Percentiles rank a stretch among this genome's conserved stretches.
Evolutionary conservation across 2,329 filamentous ascomycete genomes (phyloP).

Genomic region (Fusarium sp.): DNA sequence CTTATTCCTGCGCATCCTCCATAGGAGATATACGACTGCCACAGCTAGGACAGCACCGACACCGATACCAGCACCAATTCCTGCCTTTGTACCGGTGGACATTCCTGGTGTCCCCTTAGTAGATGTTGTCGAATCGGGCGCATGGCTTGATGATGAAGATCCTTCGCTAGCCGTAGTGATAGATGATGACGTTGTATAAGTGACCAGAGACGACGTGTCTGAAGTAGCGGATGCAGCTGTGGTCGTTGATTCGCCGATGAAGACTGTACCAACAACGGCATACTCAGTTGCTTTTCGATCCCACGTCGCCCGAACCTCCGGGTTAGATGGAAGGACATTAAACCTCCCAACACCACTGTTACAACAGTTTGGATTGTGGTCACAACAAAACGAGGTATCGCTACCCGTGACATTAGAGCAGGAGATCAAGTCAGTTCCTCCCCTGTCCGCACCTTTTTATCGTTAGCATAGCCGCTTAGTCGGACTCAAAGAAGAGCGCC

Average conservation of each 20-base stretch:
- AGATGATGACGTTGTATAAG: background rate
- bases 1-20: constrained; percentile 25
- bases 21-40: constrained; percentile 21
- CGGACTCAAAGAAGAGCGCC: background rate
- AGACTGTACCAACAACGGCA: constrained; percentile 30
- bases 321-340: constrained; percentile 38
- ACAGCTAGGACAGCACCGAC: constrained; percentile 5
- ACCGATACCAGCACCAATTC: constrained; percentile 25
- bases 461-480: background rate
- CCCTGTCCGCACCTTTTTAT: constrained; percentile 25
- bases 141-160: background rate
- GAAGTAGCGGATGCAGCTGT: constrained; percentile 1
- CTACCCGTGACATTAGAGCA: constrained; percentile 42
- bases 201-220: background rate
- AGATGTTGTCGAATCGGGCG: background rate
- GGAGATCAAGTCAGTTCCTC: constrained; percentile 44
- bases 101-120: background rate
- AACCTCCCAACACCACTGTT: constrained; percentile 44
- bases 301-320: constrained; percentile 39
- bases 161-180: background rate
- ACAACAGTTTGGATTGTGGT: constrained; percentile 40
- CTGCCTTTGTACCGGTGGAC: constrained; percentile 13
- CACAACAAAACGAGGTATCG: constrained; percentile 44
- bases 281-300: constrained; percentile 29
- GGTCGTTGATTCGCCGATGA: constrained; percentile 1